Evolutionary conservation across 2,329 filamentous ascomycete species (phyloP).

Genomic region (Colletotrichum sp.): DNA sequence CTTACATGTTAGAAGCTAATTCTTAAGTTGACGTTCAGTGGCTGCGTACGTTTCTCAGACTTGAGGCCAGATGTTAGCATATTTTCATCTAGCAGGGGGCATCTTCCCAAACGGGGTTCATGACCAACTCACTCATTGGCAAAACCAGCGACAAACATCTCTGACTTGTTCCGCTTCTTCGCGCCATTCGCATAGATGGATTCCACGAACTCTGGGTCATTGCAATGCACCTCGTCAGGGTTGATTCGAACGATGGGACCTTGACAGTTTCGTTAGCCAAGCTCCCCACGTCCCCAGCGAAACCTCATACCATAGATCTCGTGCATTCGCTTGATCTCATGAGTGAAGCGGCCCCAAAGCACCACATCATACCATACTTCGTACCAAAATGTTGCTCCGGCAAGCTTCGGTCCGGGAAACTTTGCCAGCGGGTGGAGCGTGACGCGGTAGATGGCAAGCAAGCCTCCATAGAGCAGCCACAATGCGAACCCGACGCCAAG

Average conservation of each 20-base stretch:
- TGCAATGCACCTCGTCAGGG: conserved; percentile 42
- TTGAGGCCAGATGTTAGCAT: neutral
- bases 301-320: conserved; percentile 28
- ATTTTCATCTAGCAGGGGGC: neutral
- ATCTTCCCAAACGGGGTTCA: neutral
- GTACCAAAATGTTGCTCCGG: conserved; percentile 9
- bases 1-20: neutral
- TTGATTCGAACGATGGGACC: conserved; percentile 43
- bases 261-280: neutral
- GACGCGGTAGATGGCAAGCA: conserved; percentile 17
- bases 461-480: neutral
- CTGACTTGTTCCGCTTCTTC: conserved; percentile 3
- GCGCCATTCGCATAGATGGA: conserved; percentile 36
- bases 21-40: neutral
- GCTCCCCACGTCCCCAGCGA: neutral
- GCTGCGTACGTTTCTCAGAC: neutral
- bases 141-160: neutral
- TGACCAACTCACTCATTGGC: neutral
- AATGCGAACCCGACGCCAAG: neutral
- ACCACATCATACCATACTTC: conserved; percentile 28
- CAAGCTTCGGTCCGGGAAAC: conserved; percentile 28
- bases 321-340: conserved; percentile 28
- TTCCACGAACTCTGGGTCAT: conserved; percentile 36
- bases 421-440: conserved; percentile 22
- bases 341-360: conserved; percentile 19